Base-by-base conservation (phyloP, 1,139 yeast species). In the Fermentozyma sake region DNA sequence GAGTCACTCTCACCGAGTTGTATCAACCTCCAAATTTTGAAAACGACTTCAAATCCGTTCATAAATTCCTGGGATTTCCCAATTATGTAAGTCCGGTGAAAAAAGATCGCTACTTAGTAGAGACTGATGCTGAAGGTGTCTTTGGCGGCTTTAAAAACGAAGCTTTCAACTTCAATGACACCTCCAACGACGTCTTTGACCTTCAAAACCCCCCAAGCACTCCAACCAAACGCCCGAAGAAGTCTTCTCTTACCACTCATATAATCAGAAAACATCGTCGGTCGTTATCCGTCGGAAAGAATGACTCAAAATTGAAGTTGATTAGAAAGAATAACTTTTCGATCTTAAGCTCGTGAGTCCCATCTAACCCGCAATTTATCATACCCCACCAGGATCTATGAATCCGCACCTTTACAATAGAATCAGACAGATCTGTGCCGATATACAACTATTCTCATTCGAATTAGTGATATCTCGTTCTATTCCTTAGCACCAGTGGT, bases 281-380 rank as follows among this genome's bases (percentile, higher is more conserved):
- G 32, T 55, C 69, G 8, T 39, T 55, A 39, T 62, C 69, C 14
- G 61, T 62, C 21, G 71, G 70, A 4, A 58, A 52, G 28, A 65
- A 65, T 38, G 62, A 55, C 23, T 44, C 61, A 23, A 65, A 64
- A 38, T 44, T 49, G 27, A 44, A 43, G 22, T 51, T 65, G 29
- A 57, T 65, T 18, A 52, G 46, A 28, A 63, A 62, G 41, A 58
- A 53, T 38, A 41, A 37, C 22, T 54, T 55, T 29, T 37, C 40
- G 20, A 45, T 55, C 23, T 37, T 43, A n/a, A n/a, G n/a, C n/a
- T n/a, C n/a, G n/a, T n/a, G n/a, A n/a, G n/a, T n/a, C n/a, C n/a
- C n/a, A n/a, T n/a, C n/a, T n/a, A n/a, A n/a, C n/a, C n/a, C n/a
- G n/a, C n/a, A n/a, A n/a, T n/a, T n/a, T n/a, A n/a, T n/a, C n/a